A percentile compares a stretch with the other conserved stretches of the same genome.
Evolutionary conservation across 371 early-diverging fungal genomes (phyloP).

Genomic region (Mortierella sp.): DNA sequence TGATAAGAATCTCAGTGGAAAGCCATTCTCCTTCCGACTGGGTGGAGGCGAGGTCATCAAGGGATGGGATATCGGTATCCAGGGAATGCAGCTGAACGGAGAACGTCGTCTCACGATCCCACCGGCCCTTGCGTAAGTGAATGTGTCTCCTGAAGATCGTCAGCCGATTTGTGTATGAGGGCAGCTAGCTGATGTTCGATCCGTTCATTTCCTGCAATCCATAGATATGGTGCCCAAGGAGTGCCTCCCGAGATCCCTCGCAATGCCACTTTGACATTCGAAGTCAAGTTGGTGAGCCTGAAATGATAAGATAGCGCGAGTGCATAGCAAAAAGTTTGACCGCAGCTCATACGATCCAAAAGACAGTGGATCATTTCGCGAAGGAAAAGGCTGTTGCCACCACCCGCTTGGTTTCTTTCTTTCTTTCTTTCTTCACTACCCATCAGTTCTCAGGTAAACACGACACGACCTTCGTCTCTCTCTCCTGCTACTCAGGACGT

Average conservation of each 20-base stretch:
- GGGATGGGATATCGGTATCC: conserved; percentile 93
- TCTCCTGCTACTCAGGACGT: not conserved
- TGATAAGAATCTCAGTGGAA: conserved; percentile 91
- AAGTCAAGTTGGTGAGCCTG: conserved; percentile 70
- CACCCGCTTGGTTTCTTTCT: not conserved
- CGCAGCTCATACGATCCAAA: conserved; percentile 7
- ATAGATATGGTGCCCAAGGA: conserved; percentile 86
- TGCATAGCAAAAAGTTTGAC: not conserved
- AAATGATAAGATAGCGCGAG: conserved; percentile 12
- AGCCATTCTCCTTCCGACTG: conserved; percentile 89
- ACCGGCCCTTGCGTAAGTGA: conserved; percentile 64
- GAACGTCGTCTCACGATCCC: conserved; percentile 93
- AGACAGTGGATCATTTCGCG: not conserved
- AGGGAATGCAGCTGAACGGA: conserved; percentile 93
- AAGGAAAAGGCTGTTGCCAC: conserved; percentile 7
- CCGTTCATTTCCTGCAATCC: too few relatives aligned
- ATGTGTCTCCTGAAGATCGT: not conserved
- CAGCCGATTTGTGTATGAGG: too few relatives aligned
- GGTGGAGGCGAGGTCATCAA: conserved; percentile 94
- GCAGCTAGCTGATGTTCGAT: too few relatives aligned
- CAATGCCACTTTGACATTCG: conserved; percentile 89
- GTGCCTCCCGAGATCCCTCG: conserved; percentile 90
- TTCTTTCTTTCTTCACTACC: conserved; percentile 11
- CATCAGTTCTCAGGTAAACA: conserved; percentile 51
- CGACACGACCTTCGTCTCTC: not conserved